These are phyloP conservation scores for Malassezia japonica DNA, from an alignment of 1,284 basidiomycete genomes.

Conservation along the genomic window DNA sequence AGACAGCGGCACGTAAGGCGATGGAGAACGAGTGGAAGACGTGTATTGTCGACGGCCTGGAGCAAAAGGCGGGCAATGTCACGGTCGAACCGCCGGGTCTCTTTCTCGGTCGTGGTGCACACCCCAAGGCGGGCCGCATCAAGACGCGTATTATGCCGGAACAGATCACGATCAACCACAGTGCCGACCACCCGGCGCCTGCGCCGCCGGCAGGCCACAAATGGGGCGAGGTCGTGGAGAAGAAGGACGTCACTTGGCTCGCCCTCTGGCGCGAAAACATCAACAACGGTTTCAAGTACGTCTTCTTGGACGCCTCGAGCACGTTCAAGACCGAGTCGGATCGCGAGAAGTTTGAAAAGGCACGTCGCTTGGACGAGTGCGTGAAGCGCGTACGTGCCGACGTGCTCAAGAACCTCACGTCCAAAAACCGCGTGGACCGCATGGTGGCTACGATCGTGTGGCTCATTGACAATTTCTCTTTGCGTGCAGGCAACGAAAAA, in stretches of 20 bases:
- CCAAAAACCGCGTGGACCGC: slow-evolving; percentile 38
- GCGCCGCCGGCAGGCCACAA: slow-evolving; percentile 38
- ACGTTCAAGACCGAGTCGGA: slow-evolving; percentile 47
- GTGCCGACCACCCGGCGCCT: slow-evolving; percentile 36
- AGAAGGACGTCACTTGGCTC: slow-evolving; percentile 46
- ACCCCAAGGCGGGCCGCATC: slow-evolving; percentile 90
- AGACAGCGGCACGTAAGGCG: slow-evolving; percentile 73
- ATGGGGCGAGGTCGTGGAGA: slow-evolving; percentile 43
- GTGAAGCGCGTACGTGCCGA: slow-evolving; percentile 39
- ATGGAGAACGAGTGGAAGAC: slow-evolving; percentile 75
- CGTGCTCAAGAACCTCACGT: slow-evolving; percentile 38
- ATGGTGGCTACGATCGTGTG: slow-evolving; percentile 47
- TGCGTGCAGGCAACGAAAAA: slow-evolving; percentile 48
- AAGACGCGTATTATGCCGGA: slow-evolving; percentile 59
- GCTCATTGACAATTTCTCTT: slow-evolving; percentile 47
- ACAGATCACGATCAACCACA: slow-evolving; percentile 48
- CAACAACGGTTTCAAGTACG: slow-evolving; percentile 45
- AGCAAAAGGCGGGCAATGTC: slow-evolving; percentile 97
- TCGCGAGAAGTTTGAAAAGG: slow-evolving; percentile 47
- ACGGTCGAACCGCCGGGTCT: slow-evolving; percentile 93
- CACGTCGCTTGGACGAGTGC: slow-evolving; percentile 37
- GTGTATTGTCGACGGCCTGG: slow-evolving; percentile 83
- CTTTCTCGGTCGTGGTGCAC: slow-evolving; percentile 93
- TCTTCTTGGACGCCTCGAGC: slow-evolving; percentile 44
- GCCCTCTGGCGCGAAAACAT: slow-evolving; percentile 47